phyloP scores from a whole-genome alignment of 2,329 filamentous ascomycete species.

The Penicillium sp. region DNA sequence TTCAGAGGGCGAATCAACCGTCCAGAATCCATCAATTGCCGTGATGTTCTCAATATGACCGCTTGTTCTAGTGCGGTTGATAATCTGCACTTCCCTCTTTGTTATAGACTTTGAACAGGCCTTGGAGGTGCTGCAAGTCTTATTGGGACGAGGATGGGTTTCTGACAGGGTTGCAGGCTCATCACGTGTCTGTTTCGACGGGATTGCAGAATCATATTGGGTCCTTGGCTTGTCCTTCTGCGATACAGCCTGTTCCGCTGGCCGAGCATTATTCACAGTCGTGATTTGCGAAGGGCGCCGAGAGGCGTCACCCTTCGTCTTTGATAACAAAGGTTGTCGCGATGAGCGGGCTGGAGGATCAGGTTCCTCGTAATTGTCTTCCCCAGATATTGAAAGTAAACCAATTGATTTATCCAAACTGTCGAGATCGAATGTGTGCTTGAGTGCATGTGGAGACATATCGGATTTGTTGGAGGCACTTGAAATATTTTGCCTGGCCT shows the following conservation, averaged over 20 bases:
- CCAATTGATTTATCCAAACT: slow-evolving; percentile 28
- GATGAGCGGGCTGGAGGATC: not conserved
- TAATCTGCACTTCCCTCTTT: not conserved
- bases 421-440: slow-evolving; percentile 11
- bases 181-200: not conserved
- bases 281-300: not conserved
- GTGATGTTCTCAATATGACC: slow-evolving; percentile 28
- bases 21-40: slow-evolving; percentile 32
- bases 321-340: not conserved
- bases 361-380: slow-evolving; percentile 4
- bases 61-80: slow-evolving; percentile 3
- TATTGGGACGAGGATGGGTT: not conserved
- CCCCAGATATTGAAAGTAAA: slow-evolving; percentile 23
- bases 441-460: not conserved
- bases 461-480: not conserved
- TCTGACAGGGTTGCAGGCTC: not conserved
- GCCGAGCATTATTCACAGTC: not conserved
- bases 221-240: not conserved
- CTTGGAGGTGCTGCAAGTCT: not conserved
- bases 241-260: not conserved
- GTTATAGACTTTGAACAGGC: not conserved
- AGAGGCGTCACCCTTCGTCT: not conserved
- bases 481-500: not conserved
- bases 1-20: slow-evolving; percentile 19
- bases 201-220: not conserved